Conservation (phyloP, 2,329 filamentous ascomycete species). For the Dactylonectria estremocensis region DNA sequence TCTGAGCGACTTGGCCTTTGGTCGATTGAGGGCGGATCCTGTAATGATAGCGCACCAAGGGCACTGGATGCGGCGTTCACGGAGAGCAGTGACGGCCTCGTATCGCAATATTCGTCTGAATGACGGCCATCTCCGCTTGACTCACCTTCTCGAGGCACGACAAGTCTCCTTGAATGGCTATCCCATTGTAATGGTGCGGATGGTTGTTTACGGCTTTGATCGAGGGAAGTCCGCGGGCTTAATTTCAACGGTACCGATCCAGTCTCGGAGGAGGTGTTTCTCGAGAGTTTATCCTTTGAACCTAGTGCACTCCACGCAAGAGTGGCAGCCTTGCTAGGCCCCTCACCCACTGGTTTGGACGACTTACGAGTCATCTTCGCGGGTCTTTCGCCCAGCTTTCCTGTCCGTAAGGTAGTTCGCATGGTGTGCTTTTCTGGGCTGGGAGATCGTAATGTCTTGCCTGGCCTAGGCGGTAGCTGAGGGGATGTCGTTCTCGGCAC, state of each 20-base stretch:
- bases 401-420: conserved; percentile 72
- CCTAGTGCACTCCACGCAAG: conserved; percentile 71
- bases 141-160: conserved; percentile 57
- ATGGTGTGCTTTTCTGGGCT: conserved; percentile 75
- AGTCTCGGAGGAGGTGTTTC: conserved; percentile 45
- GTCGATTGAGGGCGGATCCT: conserved; percentile 43
- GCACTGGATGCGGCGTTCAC: conserved; percentile 72
- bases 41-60: conserved; percentile 55
- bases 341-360: conserved; percentile 62
- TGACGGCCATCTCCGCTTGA: conserved; percentile 53
- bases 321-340: conserved; percentile 75
- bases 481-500: conserved; percentile 52
- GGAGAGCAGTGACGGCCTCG: conserved; percentile 64
- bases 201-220: conserved; percentile 52
- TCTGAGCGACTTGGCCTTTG: conserved; percentile 38
- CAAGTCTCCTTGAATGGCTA: conserved; percentile 67
- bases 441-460: conserved; percentile 62
- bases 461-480: conserved; percentile 52
- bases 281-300: conserved; percentile 55
- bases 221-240: conserved; percentile 48
- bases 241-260: conserved; percentile 38
- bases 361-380: conserved; percentile 58
- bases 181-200: conserved; percentile 65
- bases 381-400: conserved; percentile 61
- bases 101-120: conserved; percentile 58